Evolutionary conservation across 164 flowering plant genomes (phyloP).

Genomic region (Vitis amurensis): DNA sequence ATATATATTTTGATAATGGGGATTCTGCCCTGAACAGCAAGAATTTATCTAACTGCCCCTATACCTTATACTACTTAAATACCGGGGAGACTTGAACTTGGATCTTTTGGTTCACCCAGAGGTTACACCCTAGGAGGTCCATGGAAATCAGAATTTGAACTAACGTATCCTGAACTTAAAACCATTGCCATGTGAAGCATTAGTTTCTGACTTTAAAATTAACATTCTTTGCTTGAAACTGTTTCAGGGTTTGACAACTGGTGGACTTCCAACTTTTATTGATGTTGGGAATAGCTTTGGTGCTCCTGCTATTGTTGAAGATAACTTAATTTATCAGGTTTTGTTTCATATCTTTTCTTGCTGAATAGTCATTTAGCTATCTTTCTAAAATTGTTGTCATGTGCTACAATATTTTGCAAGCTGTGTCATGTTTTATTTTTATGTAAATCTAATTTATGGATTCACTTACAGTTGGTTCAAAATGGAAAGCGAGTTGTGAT

Average conservation of each 20-base stretch:
- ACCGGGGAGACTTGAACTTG: too few species aligned
- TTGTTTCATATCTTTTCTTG: background rate
- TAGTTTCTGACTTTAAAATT: background rate
- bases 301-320: conserved; percentile 93
- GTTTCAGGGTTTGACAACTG: conserved; percentile 90
- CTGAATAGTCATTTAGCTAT: background rate
- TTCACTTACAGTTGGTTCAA: conserved; percentile 55
- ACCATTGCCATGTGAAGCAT: conserved; percentile 21
- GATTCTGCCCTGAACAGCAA: too few species aligned
- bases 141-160: too few species aligned
- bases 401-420: background rate
- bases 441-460: conserved; percentile 8
- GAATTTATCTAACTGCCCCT: too few species aligned
- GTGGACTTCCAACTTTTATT: conserved; percentile 96
- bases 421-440: background rate
- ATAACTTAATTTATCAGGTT: conserved; percentile 90
- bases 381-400: background rate
- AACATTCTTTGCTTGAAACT: conserved; percentile 7
- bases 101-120: too few species aligned
- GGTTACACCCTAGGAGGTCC: too few species aligned
- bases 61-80: too few species aligned
- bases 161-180: background rate
- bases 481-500: conserved; percentile 84
- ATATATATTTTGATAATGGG: too few species aligned
- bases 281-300: conserved; percentile 99